Evolutionary conservation across 2,329 filamentous ascomycete genomes (phyloP).

Genomic region (Fusarium tupiense): DNA sequence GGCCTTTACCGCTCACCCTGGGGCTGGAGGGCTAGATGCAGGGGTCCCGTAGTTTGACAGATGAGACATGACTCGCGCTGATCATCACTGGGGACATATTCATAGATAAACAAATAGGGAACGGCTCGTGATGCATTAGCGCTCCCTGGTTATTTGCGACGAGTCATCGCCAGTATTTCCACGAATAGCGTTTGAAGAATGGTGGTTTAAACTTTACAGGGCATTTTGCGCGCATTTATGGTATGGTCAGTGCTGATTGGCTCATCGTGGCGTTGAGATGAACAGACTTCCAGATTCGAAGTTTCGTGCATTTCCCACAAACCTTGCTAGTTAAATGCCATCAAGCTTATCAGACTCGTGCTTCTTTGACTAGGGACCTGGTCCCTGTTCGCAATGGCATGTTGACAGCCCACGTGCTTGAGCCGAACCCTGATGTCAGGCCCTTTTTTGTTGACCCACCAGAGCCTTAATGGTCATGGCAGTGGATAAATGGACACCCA

Average conservation of each 20-base stretch:
- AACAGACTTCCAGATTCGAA: neutral
- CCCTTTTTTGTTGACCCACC: neutral
- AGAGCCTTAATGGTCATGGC: neutral
- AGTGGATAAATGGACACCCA: too few relatives aligned
- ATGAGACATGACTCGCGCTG: neutral
- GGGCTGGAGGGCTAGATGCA: accelerated
- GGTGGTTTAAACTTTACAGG: neutral
- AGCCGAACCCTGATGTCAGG: neutral
- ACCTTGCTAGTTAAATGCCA: neutral
- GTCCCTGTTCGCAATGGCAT: too few relatives aligned
- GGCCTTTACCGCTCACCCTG: neutral
- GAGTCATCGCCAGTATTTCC: neutral
- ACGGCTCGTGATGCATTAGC: neutral
- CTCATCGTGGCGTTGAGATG: neutral
- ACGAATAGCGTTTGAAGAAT: neutral
- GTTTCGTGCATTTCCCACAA: neutral
- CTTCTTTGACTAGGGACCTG: neutral
- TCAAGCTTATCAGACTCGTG: neutral
- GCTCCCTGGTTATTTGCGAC: neutral
- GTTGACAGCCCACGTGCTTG: neutral
- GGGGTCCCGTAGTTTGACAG: neutral
- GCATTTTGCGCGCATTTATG: accelerated
- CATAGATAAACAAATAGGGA: neutral
- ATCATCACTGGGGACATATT: neutral
- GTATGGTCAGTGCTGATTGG: neutral